A percentile compares a stretch with the other conserved stretches of the same genome.
phyloP scores from a whole-genome alignment of 2,329 filamentous ascomycete species.

The Paecilomyces sp. region DNA sequence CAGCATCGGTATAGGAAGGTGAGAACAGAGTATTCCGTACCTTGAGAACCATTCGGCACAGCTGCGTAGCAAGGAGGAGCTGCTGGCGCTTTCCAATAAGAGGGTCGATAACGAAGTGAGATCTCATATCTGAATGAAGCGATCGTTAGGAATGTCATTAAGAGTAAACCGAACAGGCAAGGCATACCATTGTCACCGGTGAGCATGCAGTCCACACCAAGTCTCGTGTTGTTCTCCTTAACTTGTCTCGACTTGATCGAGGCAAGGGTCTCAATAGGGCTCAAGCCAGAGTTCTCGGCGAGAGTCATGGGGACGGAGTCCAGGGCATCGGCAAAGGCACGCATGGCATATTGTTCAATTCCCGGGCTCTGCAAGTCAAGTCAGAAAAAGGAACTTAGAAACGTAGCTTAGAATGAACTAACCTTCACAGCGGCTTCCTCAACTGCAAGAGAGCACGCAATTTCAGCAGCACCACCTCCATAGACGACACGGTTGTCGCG shows the following conservation, averaged over 20 bases:
- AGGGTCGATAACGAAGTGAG: conserved; percentile 96
- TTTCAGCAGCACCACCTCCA: conserved; percentile 91
- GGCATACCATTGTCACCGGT: conserved; percentile 72
- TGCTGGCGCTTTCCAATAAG: conserved; percentile 98
- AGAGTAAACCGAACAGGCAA: neutral
- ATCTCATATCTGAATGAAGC: conserved; percentile 70
- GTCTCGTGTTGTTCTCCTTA: conserved; percentile 68
- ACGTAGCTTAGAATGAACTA: conserved; percentile 9
- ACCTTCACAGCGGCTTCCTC: conserved; percentile 86
- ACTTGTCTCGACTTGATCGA: conserved; percentile 95
- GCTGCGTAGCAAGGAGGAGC: conserved; percentile 88
- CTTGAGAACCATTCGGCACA: conserved; percentile 97
- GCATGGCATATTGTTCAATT: conserved; percentile 99
- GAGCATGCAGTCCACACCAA: conserved; percentile 98
- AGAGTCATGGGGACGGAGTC: conserved; percentile 92
- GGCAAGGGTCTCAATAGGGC: conserved; percentile 90
- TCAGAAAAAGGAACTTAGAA: conserved; percentile 5
- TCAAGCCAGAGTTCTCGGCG: conserved; percentile 93
- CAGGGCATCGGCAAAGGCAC: conserved; percentile 90
- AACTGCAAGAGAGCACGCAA: conserved; percentile 92
- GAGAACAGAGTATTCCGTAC: conserved; percentile 34
- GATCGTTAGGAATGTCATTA: conserved; percentile 5
- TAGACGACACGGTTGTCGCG: conserved; percentile 96
- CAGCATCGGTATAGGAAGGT: conserved; percentile 9
- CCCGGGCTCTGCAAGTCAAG: conserved; percentile 61